Percentiles rank a stretch among this genome's conserved stretches.
Conservation (phyloP, 2,329 filamentous ascomycete genomes). For the Chaetomiaceae sp. region DNA sequence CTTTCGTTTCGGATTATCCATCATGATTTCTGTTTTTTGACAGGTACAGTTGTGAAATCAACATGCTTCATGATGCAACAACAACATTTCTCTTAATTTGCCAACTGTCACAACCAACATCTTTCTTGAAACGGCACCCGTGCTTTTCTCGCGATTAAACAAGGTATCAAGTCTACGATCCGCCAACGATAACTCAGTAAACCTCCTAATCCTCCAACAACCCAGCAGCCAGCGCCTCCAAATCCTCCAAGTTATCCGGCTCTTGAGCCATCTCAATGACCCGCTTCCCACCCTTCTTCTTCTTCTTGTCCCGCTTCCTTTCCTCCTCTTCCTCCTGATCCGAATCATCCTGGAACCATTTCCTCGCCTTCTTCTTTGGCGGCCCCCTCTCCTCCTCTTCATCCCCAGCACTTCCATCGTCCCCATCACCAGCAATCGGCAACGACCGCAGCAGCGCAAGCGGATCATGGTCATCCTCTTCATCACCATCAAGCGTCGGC, state of each 20-base stretch:
- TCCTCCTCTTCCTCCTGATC: conserved; percentile 38
- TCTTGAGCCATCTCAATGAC: conserved; percentile 61
- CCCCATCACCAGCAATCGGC: conserved; percentile 42
- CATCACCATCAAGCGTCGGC: conserved; percentile 34
- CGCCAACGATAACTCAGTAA: not conserved
- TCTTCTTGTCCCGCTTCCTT: conserved; percentile 51
- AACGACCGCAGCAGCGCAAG: conserved; percentile 55
- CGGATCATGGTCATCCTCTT: conserved; percentile 47
- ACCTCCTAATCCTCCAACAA: conserved; percentile 51
- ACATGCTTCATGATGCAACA: too few species aligned
- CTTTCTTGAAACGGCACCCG: too few species aligned
- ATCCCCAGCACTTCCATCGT: conserved; percentile 29
- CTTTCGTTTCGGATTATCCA: not conserved
- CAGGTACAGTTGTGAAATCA: not conserved
- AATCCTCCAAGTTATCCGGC: conserved; percentile 73
- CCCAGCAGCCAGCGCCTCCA: conserved; percentile 71
- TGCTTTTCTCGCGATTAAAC: not conserved
- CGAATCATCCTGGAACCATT: conserved; percentile 64
- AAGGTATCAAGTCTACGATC: not conserved
- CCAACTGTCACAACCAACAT: too few species aligned
- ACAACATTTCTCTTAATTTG: too few species aligned
- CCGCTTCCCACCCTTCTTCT: conserved; percentile 46
- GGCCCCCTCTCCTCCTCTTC: conserved; percentile 38
- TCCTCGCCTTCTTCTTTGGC: conserved; percentile 50
- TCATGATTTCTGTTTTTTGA: not conserved